Conservation (phyloP, 345 rosid genomes). For the Murraya koenigii region DNA sequence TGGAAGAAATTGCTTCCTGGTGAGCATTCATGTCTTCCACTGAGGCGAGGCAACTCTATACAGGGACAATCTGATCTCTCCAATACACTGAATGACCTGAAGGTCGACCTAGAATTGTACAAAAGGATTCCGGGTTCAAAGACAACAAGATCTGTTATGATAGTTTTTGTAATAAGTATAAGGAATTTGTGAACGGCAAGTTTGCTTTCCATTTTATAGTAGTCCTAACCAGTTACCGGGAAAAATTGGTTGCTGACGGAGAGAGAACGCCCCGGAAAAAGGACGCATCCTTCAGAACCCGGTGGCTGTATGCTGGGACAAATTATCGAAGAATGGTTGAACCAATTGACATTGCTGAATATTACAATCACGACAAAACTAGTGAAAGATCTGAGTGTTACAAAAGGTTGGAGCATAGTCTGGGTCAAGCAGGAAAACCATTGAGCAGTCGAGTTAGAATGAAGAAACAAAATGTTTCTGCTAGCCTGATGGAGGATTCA, state of each 20-base stretch:
- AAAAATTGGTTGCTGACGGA: constrained; percentile 37
- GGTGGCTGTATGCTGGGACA: constrained; percentile 46
- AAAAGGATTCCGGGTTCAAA: constrained; percentile 34
- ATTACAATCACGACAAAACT: constrained; percentile 38
- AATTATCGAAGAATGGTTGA: constrained; percentile 67
- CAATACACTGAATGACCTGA: constrained; percentile 31
- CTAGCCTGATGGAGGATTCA: constrained; percentile 50
- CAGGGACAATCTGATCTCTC: constrained; percentile 9
- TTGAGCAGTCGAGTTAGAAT: background rate
- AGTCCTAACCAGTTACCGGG: constrained; percentile 45
- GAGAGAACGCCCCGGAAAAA: constrained; percentile 52
- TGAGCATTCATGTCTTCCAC: too few species aligned
- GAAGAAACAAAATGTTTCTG: constrained; percentile 25
- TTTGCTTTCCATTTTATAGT: constrained; percentile 11
- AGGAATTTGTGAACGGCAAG: background rate
- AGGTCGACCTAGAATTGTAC: constrained; percentile 58
- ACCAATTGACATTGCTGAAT: constrained; percentile 73
- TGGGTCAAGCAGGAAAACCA: background rate
- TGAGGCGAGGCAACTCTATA: too few species aligned
- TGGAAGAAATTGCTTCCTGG: too few species aligned
- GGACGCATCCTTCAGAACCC: constrained; percentile 11
- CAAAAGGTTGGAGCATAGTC: constrained; percentile 48
- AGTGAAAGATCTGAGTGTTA: constrained; percentile 50
- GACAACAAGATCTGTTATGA: constrained; percentile 59
- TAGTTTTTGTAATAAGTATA: constrained; percentile 42